These are phyloP conservation scores for Tulasnella sp. DNA, from an alignment of 768 basidiomycete species.

Conservation along the genomic window DNA sequence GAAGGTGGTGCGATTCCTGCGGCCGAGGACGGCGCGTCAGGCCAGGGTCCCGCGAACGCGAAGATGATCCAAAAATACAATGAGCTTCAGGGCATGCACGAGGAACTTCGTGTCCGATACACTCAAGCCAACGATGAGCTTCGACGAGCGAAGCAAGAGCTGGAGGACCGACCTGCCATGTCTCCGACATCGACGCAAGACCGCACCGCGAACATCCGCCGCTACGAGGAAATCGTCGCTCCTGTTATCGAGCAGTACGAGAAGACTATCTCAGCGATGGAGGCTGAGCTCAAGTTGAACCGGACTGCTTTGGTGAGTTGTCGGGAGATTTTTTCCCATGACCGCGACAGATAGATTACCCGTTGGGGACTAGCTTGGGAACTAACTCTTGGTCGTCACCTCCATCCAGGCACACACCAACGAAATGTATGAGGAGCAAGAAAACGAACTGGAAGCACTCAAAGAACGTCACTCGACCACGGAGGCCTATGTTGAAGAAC, in stretches of 20 bases:
- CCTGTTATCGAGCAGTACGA: slow-evolving; percentile 99
- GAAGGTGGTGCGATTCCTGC: slow-evolving; percentile 37
- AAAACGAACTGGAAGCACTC: slow-evolving; percentile 58
- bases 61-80: slow-evolving; percentile 70
- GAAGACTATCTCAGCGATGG: slow-evolving; percentile 90
- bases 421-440: slow-evolving; percentile 86
- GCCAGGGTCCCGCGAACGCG: slow-evolving; percentile 45
- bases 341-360: neutral
- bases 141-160: slow-evolving; percentile 62
- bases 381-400: neutral
- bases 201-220: slow-evolving; percentile 34
- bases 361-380: neutral
- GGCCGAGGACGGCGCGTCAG: slow-evolving; percentile 21
- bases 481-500: slow-evolving; percentile 79
- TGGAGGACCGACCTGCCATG: slow-evolving; percentile 57
- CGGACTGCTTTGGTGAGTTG: slow-evolving; percentile 52
- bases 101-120: slow-evolving; percentile 71
- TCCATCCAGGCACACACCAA: slow-evolving; percentile 57
- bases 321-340: neutral
- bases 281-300: slow-evolving; percentile 81
- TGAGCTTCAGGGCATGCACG: slow-evolving; percentile 75
- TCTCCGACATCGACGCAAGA: slow-evolving; percentile 32
- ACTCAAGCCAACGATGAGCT: slow-evolving; percentile 85
- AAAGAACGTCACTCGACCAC: slow-evolving; percentile 62
- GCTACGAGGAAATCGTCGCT: slow-evolving; percentile 88